Conservation (phyloP, 208 protist species). For the Wallacemonas sp. region DNA sequence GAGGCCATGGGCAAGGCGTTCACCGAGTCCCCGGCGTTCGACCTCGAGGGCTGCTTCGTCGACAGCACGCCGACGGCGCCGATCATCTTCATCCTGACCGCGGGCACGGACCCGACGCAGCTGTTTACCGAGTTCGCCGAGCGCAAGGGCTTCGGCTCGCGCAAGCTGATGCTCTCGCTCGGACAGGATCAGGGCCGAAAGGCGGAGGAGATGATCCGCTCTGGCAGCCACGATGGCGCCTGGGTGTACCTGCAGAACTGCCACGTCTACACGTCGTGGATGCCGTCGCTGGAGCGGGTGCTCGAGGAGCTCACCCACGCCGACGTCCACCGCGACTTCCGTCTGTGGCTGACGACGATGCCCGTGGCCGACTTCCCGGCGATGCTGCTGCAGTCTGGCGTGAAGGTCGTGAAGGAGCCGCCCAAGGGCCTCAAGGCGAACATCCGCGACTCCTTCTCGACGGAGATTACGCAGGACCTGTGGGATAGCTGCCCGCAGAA, state of each 20-base stretch:
- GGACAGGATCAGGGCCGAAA: slow-evolving; percentile 96
- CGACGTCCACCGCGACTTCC: slow-evolving; percentile 90
- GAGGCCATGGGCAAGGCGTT: slow-evolving; percentile 87
- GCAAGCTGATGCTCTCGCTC: slow-evolving; percentile 92
- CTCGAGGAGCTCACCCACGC: slow-evolving; percentile 79
- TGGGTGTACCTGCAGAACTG: slow-evolving; percentile 98
- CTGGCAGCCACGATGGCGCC: slow-evolving; percentile 68
- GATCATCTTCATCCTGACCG: slow-evolving; percentile 95
- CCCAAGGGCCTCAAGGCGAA: slow-evolving; percentile 96
- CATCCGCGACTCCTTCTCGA: slow-evolving; percentile 85
- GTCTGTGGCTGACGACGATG: slow-evolving; percentile 97
- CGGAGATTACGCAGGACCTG: slow-evolving; percentile 65
- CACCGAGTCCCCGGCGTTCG: slow-evolving; percentile 90
- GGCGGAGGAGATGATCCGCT: slow-evolving; percentile 89
- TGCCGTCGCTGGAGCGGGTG: slow-evolving; percentile 92
- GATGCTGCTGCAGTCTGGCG: slow-evolving; percentile 93
- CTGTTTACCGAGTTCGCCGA: slow-evolving; percentile 93
- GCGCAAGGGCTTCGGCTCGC: slow-evolving; percentile 88
- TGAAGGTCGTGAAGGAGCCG: slow-evolving; percentile 98
- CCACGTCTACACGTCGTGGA: slow-evolving; percentile 95
- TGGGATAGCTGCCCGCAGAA: slow-evolving; percentile 87
- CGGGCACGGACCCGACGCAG: slow-evolving; percentile 94
- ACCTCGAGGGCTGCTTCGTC: slow-evolving; percentile 89
- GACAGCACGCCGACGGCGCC: slow-evolving; percentile 90
- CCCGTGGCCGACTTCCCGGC: slow-evolving; percentile 93